Conservation (phyloP, 192 early-diverging fungal genomes). For the Gryganskiella cystojenkinii region DNA sequence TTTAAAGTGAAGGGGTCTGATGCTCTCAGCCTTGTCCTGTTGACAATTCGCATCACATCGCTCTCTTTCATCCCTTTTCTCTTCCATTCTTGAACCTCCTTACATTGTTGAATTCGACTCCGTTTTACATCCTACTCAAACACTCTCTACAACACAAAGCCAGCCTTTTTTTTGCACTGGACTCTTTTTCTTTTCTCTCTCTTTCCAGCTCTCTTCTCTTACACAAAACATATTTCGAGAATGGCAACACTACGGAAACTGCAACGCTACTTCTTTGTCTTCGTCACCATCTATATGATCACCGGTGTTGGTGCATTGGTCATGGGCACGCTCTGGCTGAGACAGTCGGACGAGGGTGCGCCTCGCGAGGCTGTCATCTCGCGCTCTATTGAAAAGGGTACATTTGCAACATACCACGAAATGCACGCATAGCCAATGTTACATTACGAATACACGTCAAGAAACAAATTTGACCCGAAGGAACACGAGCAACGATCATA, state of each 20-base stretch:
- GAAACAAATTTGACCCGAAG: too few species aligned
- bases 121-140: neutral
- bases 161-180: too few species aligned
- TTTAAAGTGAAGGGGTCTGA: too few species aligned
- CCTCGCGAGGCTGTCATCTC: slow-evolving; percentile 51
- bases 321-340: slow-evolving; percentile 37
- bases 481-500: too few species aligned
- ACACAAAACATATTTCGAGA: neutral
- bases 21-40: too few species aligned
- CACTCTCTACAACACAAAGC: too few species aligned
- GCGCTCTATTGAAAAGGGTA: slow-evolving; percentile 38
- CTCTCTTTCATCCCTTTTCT: neutral
- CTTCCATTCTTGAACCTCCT: neutral
- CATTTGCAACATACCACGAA: neutral
- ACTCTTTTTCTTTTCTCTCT: neutral
- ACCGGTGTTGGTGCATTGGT: slow-evolving; percentile 28
- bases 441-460: too few species aligned
- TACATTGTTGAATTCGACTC: too few species aligned
- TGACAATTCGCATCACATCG: too few species aligned
- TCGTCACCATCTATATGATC: slow-evolving; percentile 31
- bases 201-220: neutral
- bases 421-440: too few species aligned
- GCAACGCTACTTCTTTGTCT: slow-evolving; percentile 34
- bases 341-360: slow-evolving; percentile 37
- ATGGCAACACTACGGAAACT: slow-evolving; percentile 30